phyloP scores from a whole-genome alignment of 257 asterid genomes.

The Asclepias syriaca region DNA sequence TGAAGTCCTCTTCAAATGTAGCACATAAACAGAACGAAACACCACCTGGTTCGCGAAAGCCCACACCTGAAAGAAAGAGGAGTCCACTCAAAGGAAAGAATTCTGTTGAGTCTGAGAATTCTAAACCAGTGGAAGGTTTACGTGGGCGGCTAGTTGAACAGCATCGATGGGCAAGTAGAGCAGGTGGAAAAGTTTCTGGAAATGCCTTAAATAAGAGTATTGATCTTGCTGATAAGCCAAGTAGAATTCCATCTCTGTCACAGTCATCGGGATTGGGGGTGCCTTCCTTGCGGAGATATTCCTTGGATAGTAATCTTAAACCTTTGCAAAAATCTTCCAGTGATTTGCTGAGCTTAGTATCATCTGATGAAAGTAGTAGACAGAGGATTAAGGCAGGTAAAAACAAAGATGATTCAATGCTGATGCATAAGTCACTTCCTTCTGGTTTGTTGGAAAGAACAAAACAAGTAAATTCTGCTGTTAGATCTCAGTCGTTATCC shows the following conservation, averaged over 20 bases:
- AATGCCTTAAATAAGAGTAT: constrained; percentile 34
- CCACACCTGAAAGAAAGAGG: constrained; percentile 70
- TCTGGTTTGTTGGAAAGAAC: constrained; percentile 49
- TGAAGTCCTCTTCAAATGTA: constrained; percentile 51
- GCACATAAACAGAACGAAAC: constrained; percentile 29
- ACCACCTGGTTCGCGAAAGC: constrained; percentile 41
- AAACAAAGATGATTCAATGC: constrained; percentile 41
- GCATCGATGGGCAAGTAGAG: constrained; percentile 72
- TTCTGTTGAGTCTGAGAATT: constrained; percentile 64
- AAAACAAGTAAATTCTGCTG: constrained; percentile 36
- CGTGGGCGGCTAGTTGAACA: constrained; percentile 61
- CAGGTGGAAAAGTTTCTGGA: constrained; percentile 39
- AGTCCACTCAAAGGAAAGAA: constrained; percentile 64
- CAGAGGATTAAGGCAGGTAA: constrained; percentile 21
- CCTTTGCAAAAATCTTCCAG: constrained; percentile 50
- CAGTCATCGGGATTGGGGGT: constrained; percentile 23
- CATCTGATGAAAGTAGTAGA: constrained; percentile 33
- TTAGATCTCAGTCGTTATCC: constrained; percentile 44
- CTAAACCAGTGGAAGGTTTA: constrained; percentile 52
- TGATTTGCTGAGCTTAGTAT: constrained; percentile 35
- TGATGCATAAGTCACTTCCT: constrained; percentile 32
- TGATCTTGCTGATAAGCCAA: constrained; percentile 47
- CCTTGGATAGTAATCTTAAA: constrained; percentile 52
- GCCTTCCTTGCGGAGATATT: constrained; percentile 53
- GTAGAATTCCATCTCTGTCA: constrained; percentile 30